Base-by-base conservation (phyloP, 1,284 basidiomycete species). In the Agaricales sp. region DNA sequence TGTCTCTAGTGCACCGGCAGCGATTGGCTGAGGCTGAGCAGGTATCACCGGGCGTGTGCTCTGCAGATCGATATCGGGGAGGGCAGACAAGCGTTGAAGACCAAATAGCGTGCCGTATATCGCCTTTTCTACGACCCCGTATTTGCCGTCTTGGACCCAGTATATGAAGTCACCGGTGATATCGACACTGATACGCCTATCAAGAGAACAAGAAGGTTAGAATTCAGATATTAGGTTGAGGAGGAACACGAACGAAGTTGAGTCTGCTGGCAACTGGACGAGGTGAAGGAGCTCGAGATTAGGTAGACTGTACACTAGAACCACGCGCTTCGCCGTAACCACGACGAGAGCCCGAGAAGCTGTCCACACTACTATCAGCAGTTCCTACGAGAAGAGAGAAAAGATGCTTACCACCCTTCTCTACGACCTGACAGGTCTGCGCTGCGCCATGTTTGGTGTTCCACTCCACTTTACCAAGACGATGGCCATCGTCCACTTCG, bases 281-380 rank as follows among this genome's bases (percentile, higher is more conserved):
- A 70, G 73, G 55, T 78, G 70, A 23, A 85, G 57, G 38, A 67
- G 63, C 55, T 85, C 80, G 21, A 87, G 68, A 55, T 72, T 68
- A 2, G 88, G 88, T 6, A 90, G 66, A 0, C 85, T 80, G 65
- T 88, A 90, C 11, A 82, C 69, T 3, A 81, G 62, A 0, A 68
- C 77, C 20, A 76, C 70, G 4, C 71, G 65, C 57, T 59, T 65
- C 47, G 77, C 77, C 0, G 81, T 85, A 53, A 84, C 74, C 13
- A 75, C 78, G 13, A 85, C 77, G 16, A 91, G 62, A 1, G 78
- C 80, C 54, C 70, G 69, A 3, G 75, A 77, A 43, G 75, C 80
- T 84, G 52, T 30, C n/a, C 14, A 45, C 18, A 4, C 53, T 47
- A 35, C 43, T 21, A 16, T 16, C 39, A 39, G 3, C 47, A 30